Evolutionary conservation across 805 yeast genomes (phyloP), one percentile per base, ranked within the genome.

Genomic region (Saccharomycopsis vini): DNA sequence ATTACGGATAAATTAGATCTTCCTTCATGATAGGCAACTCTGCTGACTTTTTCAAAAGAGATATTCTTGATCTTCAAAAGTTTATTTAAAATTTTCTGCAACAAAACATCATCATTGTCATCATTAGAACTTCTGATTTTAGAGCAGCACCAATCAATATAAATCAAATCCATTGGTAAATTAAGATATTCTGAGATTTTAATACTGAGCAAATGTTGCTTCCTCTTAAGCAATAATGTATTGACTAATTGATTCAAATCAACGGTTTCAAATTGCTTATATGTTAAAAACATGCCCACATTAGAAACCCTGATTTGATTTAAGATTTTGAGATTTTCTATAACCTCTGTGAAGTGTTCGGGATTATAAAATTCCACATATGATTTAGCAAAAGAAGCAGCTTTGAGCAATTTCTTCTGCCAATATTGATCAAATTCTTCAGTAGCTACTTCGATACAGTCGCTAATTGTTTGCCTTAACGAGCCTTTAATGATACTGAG

Each of bases 371-470:
- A 56, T 6, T 72, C 75, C 36, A 71, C 56, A 40, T 74, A 67
- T 0, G 84, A 70, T 53, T 90, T 92, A 1, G 97, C 98, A 62
- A 89, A 85, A 0, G 84, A 68, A 0, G 89, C 95, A 1, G 96
- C 95, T 42, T 77, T 71, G 31, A 92, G 61, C 7, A 90, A 63
- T 40, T 73, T 75, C 58, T 87, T 88, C 54, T 92, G 98, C 81
- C 89, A 74, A 42, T 68, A 66, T 0, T 83, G 72, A 49, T 79
- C 86, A 53, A 86, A 77, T 54, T 90, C 97, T 43, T 78, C 80
- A 3, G 76, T 60, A 1, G 95, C 81, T 0, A 94, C 94, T 2
- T 70, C 62, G 3, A 88, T 71, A 57, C 95, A 85, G 16, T 71
- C 74, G 28, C 71, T 69, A 1, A 90, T 79, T 1, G 96, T 95